phyloP scores from a whole-genome alignment of 2,329 filamentous ascomycete genomes.

The Penicillium verrucosum region DNA sequence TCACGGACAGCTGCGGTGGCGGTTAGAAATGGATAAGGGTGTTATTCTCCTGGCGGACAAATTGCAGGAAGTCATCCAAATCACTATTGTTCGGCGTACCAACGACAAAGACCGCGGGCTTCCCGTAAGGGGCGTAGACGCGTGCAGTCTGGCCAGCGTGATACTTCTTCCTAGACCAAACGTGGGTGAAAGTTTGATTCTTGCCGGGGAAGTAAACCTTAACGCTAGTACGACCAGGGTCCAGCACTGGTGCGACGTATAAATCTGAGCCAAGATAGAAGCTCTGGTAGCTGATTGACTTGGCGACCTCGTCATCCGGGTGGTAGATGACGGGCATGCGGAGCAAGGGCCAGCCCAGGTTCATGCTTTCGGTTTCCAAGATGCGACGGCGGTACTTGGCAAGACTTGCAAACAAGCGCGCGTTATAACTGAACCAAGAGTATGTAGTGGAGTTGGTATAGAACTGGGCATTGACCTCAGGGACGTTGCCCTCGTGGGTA shows the following conservation, averaged over 20 bases:
- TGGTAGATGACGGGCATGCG: conserved; percentile 27
- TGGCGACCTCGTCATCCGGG: conserved; percentile 16
- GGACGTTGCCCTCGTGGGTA: conserved; percentile 40
- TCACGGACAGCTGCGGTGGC: accelerated
- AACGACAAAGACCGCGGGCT: conserved; percentile 22
- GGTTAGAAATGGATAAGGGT: conserved; percentile 14
- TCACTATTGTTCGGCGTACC: conserved; percentile 14
- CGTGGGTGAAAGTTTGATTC: conserved; percentile 17
- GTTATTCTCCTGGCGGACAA: conserved; percentile 17
- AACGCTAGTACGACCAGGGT: conserved; percentile 14
- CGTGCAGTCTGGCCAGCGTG: conserved; percentile 13
- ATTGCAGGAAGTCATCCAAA: conserved; percentile 19
- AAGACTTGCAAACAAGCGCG: conserved; percentile 35
- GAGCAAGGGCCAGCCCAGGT: conserved; percentile 21
- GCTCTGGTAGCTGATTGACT: conserved; percentile 24
- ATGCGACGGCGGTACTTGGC: conserved; percentile 32
- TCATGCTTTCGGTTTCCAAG: conserved; percentile 26
- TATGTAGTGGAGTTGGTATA: conserved; percentile 36
- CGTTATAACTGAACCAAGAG: conserved; percentile 36
- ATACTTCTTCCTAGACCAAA: conserved; percentile 20
- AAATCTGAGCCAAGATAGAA: conserved; percentile 23
- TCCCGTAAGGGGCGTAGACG: conserved; percentile 18
- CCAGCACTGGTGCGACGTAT: conserved; percentile 24
- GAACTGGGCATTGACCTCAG: conserved; percentile 37
- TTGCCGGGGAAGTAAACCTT: conserved; percentile 21